Conservation (phyloP, 108 stramenopile genomes). For the Pseudonitzschia multiseries region DNA sequence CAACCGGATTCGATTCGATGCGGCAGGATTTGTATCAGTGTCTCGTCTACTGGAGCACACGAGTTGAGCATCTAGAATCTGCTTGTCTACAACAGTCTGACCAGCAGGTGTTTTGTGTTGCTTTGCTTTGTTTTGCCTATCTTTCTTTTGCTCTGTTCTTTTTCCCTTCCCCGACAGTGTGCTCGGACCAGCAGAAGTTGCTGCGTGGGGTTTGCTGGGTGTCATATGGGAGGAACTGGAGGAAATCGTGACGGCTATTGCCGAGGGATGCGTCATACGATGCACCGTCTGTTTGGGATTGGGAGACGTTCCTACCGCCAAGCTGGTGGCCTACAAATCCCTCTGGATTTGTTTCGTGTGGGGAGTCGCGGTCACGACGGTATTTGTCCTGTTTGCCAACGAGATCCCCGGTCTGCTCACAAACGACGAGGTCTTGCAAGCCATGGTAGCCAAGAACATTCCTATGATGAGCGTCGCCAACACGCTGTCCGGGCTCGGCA, state of each 20-base stretch:
- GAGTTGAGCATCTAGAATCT: too few relatives aligned
- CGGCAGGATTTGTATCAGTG: too few relatives aligned
- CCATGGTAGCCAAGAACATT: slow-evolving; percentile 46
- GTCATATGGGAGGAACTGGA: slow-evolving; percentile 36
- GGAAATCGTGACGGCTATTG: slow-evolving; percentile 38
- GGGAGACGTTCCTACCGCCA: slow-evolving; percentile 41
- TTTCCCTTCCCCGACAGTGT: neutral
- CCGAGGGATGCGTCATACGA: slow-evolving; percentile 56
- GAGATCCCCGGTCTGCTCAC: slow-evolving; percentile 50
- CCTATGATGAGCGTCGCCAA: slow-evolving; percentile 58
- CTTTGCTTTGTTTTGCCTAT: neutral
- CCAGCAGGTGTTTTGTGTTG: neutral
- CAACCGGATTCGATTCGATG: too few relatives aligned
- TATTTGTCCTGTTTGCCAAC: slow-evolving; percentile 38
- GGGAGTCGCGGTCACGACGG: slow-evolving; percentile 21
- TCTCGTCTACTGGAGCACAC: too few relatives aligned
- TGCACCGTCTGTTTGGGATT: slow-evolving; percentile 57
- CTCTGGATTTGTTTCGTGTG: slow-evolving; percentile 40
- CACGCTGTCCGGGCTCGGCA: slow-evolving; percentile 46
- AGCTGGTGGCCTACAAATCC: slow-evolving; percentile 54
- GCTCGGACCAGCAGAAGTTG: slow-evolving; percentile 51
- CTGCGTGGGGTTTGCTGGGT: slow-evolving; percentile 50
- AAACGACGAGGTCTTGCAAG: slow-evolving; percentile 52
- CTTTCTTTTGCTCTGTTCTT: neutral
- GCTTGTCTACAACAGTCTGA: too few relatives aligned